Evolutionary conservation across 2,329 filamentous ascomycete genomes (phyloP), one percentile per base, ranked within the genome.

Genomic region (Zarea fungicola): DNA sequence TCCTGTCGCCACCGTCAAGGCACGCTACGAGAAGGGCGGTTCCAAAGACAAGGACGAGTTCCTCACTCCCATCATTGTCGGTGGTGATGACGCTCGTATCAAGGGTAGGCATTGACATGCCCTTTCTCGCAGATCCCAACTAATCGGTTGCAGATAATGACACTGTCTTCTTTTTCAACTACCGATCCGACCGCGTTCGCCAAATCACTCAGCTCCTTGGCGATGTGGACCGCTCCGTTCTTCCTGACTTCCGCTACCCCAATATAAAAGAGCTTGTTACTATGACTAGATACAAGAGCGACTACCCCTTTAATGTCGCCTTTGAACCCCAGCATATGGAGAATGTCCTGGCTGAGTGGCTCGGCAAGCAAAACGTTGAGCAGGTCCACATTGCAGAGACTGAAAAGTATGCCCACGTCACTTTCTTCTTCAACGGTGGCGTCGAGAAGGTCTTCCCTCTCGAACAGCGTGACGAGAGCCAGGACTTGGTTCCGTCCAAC

Each of bases 91-190:
- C 63, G 77, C 79, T 54, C 86, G 93, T 60, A 84, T 99, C 65
- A 83, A 96, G 76, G 87, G 86, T 87, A 71, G 58, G 73, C 29
- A 13, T 6, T 7, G 2, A 10, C 6, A 1, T 11, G 14, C 25
- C 13, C 13, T 10, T 36, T 1, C 13, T 34, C 1, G 8, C 11
- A n/a, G 9, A 21, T 48, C 5, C 32, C 21, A 14, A 13, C 49
- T 46, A 42, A 54, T 25, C 26, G 7, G 9, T 22, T 18, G 11
- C 56, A 90, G 90, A 97, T 64, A 79, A 87, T 58, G 93, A 99
- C 65, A 92, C 89, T 47, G 80, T 97, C 62, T 97, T 97, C 81
- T 97, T 97, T 83, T 99, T 99, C 87, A 99, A 99, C 83, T 99
- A 99, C 80, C 89, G 93, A 63, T 97, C 93, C 50, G 93, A 99